Evolutionary conservation across 345 rosid genomes (phyloP), one percentile per base, ranked within the genome.

Genomic region (Lepidium africanum): DNA sequence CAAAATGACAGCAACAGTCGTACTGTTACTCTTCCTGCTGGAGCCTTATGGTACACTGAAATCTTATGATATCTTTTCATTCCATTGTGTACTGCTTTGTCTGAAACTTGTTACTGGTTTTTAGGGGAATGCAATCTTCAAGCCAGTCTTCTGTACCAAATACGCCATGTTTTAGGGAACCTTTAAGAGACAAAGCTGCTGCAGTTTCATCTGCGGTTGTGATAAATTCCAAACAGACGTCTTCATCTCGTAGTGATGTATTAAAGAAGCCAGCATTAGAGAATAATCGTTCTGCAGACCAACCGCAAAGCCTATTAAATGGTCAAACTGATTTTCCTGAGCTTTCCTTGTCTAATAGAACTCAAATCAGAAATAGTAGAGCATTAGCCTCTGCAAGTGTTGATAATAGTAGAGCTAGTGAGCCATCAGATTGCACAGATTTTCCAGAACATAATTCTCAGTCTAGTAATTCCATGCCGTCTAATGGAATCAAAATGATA

Each of bases 31-130:
- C 95, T 93, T 58, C 98, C 98, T 73, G 87, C 91, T 52, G 96
- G 92, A 63, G 92, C 97, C 11, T 80, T 96, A 70, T 93, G 97
- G 98, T 93, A 87, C 69, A 75, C 48, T 50, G 21, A 14, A 32
- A 59, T 48, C 56, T 30, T 36, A 12, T 47, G 52, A 46, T 10
- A 41, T 4, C 5, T 9, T 17, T 12, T 3, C 56, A 35, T 13
- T 36, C n/a, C 15, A 9, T 10, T 38, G 17, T 15, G 48, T 49
- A 19, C 33, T 59, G 16, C 51, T 52, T 42, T 32, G 23, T 38
- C 59, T 74, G 63, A 68, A 61, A 59, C 16, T 39, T 62, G 15
- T 30, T 14, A 75, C 11, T 67, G 42, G 14, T n/a, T 49, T 62
- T 56, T 74, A 86, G 95, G 92, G 92, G 92, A 70, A 83, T 72